Percentiles rank a stretch among this genome's conserved stretches.
These are phyloP conservation scores for Metarhizium guizhouense DNA, from an alignment of 2,329 filamentous ascomycete species.

Conservation along the genomic window DNA sequence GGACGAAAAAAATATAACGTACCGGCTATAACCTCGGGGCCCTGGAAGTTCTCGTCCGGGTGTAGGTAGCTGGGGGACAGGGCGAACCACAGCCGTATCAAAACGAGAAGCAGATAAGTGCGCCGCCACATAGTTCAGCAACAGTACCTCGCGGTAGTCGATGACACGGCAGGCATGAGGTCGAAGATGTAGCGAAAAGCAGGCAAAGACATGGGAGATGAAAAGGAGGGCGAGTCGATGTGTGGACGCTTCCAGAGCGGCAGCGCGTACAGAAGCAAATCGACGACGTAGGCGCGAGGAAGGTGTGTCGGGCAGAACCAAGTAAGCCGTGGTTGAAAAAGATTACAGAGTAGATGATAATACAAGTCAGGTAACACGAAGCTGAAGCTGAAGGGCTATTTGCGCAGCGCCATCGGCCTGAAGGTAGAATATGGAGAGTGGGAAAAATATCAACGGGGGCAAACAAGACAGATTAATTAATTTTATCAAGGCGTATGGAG, in stretches of 20 bases:
- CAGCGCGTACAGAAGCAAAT: constrained; percentile 2
- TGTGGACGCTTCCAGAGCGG: constrained; percentile 6
- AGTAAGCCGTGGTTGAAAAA: background rate
- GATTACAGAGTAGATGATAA: background rate
- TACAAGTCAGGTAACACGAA: background rate
- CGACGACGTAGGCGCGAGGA: background rate
- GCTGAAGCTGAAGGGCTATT: background rate
- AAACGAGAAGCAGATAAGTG: constrained; percentile 73
- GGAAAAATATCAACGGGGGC: background rate
- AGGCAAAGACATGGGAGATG: constrained; percentile 11
- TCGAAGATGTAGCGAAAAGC: constrained; percentile 7
- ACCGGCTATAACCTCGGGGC: constrained; percentile 95
- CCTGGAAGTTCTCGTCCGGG: constrained; percentile 98
- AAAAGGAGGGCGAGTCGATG: background rate
- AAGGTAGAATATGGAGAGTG: background rate
- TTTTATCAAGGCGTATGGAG: background rate
- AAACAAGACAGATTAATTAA: background rate
- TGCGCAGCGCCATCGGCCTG: background rate
- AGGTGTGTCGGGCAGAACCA: background rate
- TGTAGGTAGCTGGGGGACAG: constrained; percentile 93
- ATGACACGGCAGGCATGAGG: constrained; percentile 18
- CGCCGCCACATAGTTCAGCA: constrained; percentile 71
- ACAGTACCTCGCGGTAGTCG: constrained; percentile 5
- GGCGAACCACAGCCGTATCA: constrained; percentile 88
- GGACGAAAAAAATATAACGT: constrained; percentile 32